Conservation (phyloP, 345 rosid genomes). For the Salix caprea region DNA sequence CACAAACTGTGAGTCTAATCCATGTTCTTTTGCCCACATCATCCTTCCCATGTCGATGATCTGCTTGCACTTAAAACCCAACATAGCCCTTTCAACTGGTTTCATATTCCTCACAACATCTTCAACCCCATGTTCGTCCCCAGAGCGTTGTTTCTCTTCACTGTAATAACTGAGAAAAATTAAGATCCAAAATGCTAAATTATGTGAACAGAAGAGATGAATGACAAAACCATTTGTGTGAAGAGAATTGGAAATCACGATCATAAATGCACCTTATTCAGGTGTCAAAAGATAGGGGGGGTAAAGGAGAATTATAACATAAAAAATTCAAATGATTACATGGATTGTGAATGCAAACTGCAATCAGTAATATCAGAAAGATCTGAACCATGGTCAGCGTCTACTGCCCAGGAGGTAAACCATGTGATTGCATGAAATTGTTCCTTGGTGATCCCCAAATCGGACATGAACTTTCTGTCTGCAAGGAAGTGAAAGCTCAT, state of each 20-base stretch:
- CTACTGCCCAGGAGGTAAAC: slow-evolving; percentile 98
- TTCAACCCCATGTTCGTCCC: slow-evolving; percentile 42
- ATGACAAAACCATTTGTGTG: neutral
- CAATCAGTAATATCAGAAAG: slow-evolving; percentile 40
- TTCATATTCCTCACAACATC: slow-evolving; percentile 60
- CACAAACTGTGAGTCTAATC: slow-evolving; percentile 50
- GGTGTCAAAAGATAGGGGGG: neutral
- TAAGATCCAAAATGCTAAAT: neutral
- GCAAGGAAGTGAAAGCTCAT: slow-evolving; percentile 10
- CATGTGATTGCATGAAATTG: slow-evolving; percentile 75
- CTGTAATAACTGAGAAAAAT: slow-evolving; percentile 24
- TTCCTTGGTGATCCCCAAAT: slow-evolving; percentile 53
- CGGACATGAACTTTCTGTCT: slow-evolving; percentile 60
- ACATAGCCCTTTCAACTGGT: slow-evolving; percentile 57
- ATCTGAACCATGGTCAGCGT: slow-evolving; percentile 77
- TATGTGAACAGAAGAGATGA: neutral
- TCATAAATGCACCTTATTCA: neutral
- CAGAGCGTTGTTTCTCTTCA: slow-evolving; percentile 31
- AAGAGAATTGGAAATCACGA: neutral
- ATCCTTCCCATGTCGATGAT: slow-evolving; percentile 77
- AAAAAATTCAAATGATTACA: slow-evolving; percentile 23
- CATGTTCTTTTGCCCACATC: slow-evolving; percentile 58
- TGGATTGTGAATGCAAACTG: slow-evolving; percentile 25
- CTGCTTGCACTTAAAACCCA: slow-evolving; percentile 89
- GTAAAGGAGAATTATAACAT: neutral